Conservation (phyloP, 441 rosid species). For the Pelargonium fulgidum region DNA sequence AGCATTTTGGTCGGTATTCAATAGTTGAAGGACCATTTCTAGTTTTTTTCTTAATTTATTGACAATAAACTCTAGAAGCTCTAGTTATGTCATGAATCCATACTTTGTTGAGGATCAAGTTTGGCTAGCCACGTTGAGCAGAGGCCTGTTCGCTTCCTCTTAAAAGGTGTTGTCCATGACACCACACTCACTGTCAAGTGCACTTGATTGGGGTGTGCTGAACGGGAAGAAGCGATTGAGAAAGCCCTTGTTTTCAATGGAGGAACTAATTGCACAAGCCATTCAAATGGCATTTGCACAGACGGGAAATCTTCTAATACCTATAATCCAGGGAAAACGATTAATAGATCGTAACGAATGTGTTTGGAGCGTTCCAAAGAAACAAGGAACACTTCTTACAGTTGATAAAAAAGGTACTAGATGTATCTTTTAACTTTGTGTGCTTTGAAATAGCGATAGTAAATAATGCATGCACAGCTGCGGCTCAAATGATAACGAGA, state of each 20-base stretch:
- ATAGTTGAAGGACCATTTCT: no score
- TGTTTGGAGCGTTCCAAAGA: neutral
- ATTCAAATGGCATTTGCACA: slow-evolving; percentile 84
- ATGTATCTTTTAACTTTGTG: no score
- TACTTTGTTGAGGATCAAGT: slow-evolving; percentile 67
- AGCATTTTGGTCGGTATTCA: no score
- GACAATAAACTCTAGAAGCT: slow-evolving; percentile 4
- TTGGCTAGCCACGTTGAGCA: slow-evolving; percentile 87
- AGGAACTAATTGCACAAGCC: slow-evolving; percentile 93
- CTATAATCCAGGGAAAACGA: slow-evolving; percentile 27
- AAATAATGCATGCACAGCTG: no score
- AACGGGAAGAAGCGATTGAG: slow-evolving; percentile 84
- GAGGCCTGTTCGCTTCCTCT: slow-evolving; percentile 67
- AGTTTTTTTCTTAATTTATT: neutral
- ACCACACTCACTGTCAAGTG: slow-evolving; percentile 84
- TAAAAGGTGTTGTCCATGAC: slow-evolving; percentile 79
- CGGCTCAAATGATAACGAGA: slow-evolving; percentile 5
- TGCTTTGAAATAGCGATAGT: no score
- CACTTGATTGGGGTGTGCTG: slow-evolving; percentile 71
- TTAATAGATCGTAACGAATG: no score
- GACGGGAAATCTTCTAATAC: slow-evolving; percentile 92
- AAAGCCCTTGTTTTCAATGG: slow-evolving; percentile 74
- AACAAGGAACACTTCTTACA: no score
- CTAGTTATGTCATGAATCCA: slow-evolving; percentile 3
- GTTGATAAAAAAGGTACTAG: no score